Base-by-base conservation (phyloP, 1,284 basidiomycete genomes). In the Sanghuangporus weigelae region DNA sequence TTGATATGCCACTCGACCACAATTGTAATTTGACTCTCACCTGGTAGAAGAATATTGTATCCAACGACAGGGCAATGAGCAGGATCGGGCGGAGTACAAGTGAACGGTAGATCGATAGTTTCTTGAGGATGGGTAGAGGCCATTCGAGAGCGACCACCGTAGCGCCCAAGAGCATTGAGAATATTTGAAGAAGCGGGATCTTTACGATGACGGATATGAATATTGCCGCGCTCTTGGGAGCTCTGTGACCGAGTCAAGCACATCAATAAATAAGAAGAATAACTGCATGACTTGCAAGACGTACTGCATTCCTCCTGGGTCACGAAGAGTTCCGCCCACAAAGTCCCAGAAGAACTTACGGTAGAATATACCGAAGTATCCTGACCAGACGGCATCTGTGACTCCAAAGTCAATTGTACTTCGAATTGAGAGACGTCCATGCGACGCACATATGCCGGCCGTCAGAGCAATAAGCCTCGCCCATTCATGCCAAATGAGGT, bases 301-400 rank as follows among this genome's bases (percentile, higher is more conserved):
- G 72, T 70, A 94, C 92, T 93, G 89, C 40, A 92, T 66, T 66
- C 92, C 91, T 76, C 87, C 87, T 49, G 91, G 90, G 70, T 84
- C 80, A 68, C 90, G 86, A 65, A 89, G 68, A 69, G 80, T 86
- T 57, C 89, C 89, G 66, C 81, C 82, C 16, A 89, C 75, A 70
- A 91, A 89, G 78, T 95, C 93, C 87, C 90, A 95, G 77, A 95
- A 93, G 81, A 92, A 95, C 76, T 95, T 95, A 75, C 92, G 90
- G 78, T 85, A 94, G 68, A 90, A 78, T 12, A 94, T 74, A 21
- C 85, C 92, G 77, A 82, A 94, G 75, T 90, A 88, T 39, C 81
- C 78, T 23, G 89, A 85, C 92, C 91, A 93, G 3, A 92, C 77
- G 62, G 86, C 84, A 73, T 92, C 92, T 94, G 44, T 65, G 7